A percentile compares a stretch with the other conserved stretches of the same genome.
Evolutionary conservation across 1,284 basidiomycete genomes (phyloP).

Genomic region (Tremellales sp.): DNA sequence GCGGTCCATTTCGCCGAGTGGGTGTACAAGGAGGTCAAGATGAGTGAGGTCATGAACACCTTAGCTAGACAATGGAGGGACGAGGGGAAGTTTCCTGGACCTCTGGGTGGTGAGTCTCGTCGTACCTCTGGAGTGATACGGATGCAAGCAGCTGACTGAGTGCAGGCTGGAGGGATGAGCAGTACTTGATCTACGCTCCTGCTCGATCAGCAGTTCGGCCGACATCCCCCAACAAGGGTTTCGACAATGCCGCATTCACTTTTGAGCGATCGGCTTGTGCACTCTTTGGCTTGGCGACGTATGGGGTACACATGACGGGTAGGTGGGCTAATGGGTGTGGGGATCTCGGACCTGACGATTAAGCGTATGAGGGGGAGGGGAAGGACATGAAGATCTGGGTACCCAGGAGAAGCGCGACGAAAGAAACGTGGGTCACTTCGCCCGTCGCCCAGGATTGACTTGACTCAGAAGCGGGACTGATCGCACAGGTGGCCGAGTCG

Average conservation of each 20-base stretch:
- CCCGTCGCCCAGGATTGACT: neutral
- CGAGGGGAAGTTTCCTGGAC: conserved; percentile 40
- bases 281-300: conserved; percentile 85
- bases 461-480: conserved; percentile 6
- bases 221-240: conserved; percentile 53
- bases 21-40: neutral
- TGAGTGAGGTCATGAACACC: conserved; percentile 22
- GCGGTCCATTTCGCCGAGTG: neutral
- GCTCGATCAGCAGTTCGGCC: conserved; percentile 52
- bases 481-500: conserved; percentile 61
- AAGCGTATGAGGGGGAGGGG: conserved; percentile 42
- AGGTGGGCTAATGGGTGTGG: neutral
- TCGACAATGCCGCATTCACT: conserved; percentile 68
- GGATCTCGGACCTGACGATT: neutral
- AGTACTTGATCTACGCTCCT: conserved; percentile 74
- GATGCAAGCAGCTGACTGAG: neutral
- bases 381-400: conserved; percentile 70
- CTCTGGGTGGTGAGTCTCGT: conserved; percentile 43
- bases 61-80: conserved; percentile 41
- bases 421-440: conserved; percentile 72
- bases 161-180: conserved; percentile 72
- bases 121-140: conserved; percentile 1
- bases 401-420: conserved; percentile 75
- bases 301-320: conserved; percentile 52
- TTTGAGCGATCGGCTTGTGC: conserved; percentile 77